Conservation (phyloP, 78 protist species). For the Dictyostelium capitatum region DNA sequence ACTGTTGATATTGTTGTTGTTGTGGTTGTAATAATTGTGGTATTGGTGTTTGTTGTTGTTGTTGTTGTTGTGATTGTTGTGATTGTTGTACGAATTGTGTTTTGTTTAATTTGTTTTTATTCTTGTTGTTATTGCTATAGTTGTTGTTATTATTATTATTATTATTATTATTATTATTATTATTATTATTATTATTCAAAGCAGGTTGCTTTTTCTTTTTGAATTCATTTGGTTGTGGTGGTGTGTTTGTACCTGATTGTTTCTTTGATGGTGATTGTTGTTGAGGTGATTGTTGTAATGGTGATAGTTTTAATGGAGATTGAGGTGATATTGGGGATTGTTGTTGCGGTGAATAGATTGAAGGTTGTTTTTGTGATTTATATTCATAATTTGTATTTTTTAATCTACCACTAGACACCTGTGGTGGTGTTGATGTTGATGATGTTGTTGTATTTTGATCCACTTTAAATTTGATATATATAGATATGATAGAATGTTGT, state of each 20-base stretch:
- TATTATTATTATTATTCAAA: neutral
- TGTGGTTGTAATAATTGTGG: neutral
- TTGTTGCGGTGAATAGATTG: neutral
- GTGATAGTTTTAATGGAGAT: neutral
- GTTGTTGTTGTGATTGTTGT: neutral
- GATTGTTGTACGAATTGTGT: neutral
- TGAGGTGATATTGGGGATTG: neutral
- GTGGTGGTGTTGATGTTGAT: neutral
- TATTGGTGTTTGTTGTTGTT: neutral
- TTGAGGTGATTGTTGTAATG: neutral
- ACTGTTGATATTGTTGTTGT: neutral
- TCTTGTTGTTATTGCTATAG: neutral
- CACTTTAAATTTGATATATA: neutral
- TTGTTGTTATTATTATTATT: neutral
- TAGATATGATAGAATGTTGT: neutral
- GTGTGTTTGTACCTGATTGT: neutral
- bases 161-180: neutral
- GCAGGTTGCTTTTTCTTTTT: slow-evolving; percentile 2
- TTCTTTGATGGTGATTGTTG: too few species aligned
- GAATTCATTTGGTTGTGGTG: neutral
- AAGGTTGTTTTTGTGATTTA: neutral
- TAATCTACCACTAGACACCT: slow-evolving; percentile 14
- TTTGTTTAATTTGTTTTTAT: neutral
- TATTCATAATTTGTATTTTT: slow-evolving; percentile 40
- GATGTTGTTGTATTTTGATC: neutral